Evolutionary conservation across 1,284 basidiomycete species (phyloP), one percentile per base, ranked within the genome.

Genomic region (Tilletia horrida): DNA sequence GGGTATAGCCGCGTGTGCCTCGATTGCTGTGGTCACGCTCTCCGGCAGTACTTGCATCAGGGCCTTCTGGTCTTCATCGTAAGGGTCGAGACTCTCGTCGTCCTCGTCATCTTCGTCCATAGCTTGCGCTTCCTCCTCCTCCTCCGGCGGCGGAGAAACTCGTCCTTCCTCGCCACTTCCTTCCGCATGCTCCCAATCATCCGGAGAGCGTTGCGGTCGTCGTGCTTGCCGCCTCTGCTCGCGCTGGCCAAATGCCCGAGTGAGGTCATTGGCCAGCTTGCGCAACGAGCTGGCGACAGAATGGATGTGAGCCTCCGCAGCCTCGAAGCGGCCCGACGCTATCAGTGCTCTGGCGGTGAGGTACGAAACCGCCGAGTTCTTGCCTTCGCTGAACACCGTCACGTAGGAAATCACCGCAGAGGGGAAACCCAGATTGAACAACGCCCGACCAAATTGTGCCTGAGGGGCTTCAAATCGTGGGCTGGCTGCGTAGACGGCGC

Each of bases 131-230:
- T n/a, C n/a, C 45, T n/a, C 21, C 8, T 23, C 52, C 9, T 23
- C 52, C 4, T 23, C 23, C 8, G 27, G 21, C 52, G 52, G 52
- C 18, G n/a, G n/a, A 40, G 35, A 11, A 25, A 27, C 13, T 4
- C 25, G n/a, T n/a, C 27, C 52, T 25, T 57, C 52, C 14, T n/a
- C 52, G 14, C 27, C 25, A 18, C 27, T 29, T 8, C 11, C n/a
- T 3, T 57, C 52, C 21, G 27, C 52, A 57, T 57, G 52, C n/a
- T 57, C 52, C 52, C 52, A 57, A 29, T 57, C 52, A 31, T 23
- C 27, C 27, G 52, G 52, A 14, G 52, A 57, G 8, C 9, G 27
- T 16, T 25, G n/a, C 27, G n/a, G 9, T 23, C 8, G 21, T 4
- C 52, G 52, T 23, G 47, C 9, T 48, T 57, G 52, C 14, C 52